A percentile compares a stretch with the other conserved stretches of the same genome.
Evolutionary conservation across 129 eudicot species (phyloP).

Genomic region (Scalesia atractyloides): DNA sequence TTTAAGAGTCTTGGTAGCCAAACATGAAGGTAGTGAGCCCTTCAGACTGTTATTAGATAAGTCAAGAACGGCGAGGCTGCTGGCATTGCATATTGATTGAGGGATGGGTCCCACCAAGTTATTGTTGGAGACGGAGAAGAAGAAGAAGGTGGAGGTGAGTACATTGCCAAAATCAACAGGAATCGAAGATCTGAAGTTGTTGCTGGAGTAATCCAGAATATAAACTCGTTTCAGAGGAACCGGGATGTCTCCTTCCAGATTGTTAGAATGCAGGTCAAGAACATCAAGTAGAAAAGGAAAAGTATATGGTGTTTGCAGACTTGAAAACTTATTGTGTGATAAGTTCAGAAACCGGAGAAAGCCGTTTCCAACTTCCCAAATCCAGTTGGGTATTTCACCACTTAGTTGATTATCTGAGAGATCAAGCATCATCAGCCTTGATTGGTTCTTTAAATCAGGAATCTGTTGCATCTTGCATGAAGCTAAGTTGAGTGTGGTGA

Average conservation of each 20-base stretch:
- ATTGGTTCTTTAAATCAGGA: too few species aligned
- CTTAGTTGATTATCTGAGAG: constrained; percentile 47
- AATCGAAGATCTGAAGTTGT: constrained; percentile 42
- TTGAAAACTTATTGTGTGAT: constrained; percentile 41
- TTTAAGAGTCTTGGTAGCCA: constrained; percentile 19
- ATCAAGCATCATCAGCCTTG: constrained; percentile 46
- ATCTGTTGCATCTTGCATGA: too few species aligned
- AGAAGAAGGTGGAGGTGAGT: constrained; percentile 22
- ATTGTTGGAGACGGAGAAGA: constrained; percentile 52
- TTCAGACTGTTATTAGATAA: too few species aligned
- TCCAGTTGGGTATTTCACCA: constrained; percentile 64
- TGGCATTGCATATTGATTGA: constrained; percentile 44
- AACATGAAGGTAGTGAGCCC: too few species aligned
- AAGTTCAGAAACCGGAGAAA: constrained; percentile 40
- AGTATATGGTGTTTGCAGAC: constrained; percentile 43
- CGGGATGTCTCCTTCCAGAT: constrained; percentile 49
- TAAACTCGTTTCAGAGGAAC: constrained; percentile 39
- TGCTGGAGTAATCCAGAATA: constrained; percentile 55
- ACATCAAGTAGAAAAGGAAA: constrained; percentile 28
- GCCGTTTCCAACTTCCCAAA: constrained; percentile 50
- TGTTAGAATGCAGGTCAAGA: constrained; percentile 55
- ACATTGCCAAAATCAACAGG: constrained; percentile 44
- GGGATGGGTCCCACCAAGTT: constrained; percentile 50
- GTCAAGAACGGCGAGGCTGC: too few species aligned
- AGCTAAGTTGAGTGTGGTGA: too few species aligned